phyloP scores from a whole-genome alignment of 805 yeast genomes.

The Cyberlindnera sargentensis region DNA sequence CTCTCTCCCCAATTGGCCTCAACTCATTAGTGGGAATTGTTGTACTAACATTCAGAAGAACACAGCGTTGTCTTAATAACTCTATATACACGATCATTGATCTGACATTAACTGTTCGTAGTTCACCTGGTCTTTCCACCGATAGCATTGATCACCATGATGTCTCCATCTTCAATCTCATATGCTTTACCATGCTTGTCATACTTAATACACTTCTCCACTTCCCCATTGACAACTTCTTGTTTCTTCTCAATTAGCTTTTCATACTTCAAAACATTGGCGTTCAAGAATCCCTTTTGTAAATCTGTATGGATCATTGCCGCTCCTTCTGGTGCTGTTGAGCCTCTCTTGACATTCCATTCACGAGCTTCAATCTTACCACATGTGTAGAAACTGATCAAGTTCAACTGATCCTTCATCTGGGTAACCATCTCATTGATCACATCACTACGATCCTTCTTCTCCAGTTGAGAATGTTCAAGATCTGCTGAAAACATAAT shows the following conservation, averaged over 20 bases:
- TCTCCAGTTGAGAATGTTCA: slow-evolving; percentile 30
- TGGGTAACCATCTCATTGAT: slow-evolving; percentile 55
- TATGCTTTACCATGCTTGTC: slow-evolving; percentile 70
- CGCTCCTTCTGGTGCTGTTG: slow-evolving; percentile 84
- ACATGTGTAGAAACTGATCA: slow-evolving; percentile 83
- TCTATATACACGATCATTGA: too few relatives aligned
- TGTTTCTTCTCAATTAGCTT: slow-evolving; percentile 35
- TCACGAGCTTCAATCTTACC: slow-evolving; percentile 82
- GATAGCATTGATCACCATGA: slow-evolving; percentile 64
- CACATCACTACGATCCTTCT: slow-evolving; percentile 40
- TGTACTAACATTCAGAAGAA: too few relatives aligned
- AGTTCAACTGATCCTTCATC: slow-evolving; percentile 60
- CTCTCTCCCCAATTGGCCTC: too few relatives aligned
- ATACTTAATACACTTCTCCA: slow-evolving; percentile 26
- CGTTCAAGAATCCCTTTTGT: slow-evolving; percentile 72
- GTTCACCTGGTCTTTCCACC: slow-evolving; percentile 44
- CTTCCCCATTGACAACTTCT: slow-evolving; percentile 16
- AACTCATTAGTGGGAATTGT: background rate
- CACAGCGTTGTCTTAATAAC: too few relatives aligned
- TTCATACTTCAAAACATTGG: slow-evolving; percentile 62
- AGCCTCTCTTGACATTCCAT: slow-evolving; percentile 77
- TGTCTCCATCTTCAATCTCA: slow-evolving; percentile 78
- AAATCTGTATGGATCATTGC: slow-evolving; percentile 85
- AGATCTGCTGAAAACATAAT: slow-evolving; percentile 60
- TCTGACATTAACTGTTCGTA: background rate